Evolutionary conservation across 163 green algal genomes (phyloP).

Genomic region (Scenedesmus sp.): DNA sequence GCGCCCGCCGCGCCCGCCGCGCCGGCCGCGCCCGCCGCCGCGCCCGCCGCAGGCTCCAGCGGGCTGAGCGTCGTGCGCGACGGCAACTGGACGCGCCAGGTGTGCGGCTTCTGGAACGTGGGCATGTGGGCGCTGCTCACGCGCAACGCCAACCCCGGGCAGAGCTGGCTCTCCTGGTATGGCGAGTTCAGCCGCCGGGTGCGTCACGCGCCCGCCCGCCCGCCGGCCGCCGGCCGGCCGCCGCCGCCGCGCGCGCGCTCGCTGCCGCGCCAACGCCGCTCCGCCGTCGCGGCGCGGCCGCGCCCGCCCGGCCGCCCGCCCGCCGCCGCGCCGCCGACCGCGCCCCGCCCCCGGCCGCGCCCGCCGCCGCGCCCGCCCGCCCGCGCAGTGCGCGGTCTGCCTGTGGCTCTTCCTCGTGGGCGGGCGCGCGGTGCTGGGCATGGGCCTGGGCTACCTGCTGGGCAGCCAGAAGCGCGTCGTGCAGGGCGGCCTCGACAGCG

Average conservation of each 20-base stretch:
- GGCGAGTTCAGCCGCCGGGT: background rate
- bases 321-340: no score
- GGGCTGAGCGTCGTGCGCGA: conserved; percentile 12
- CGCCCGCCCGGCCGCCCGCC: no score
- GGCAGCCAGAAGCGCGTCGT: conserved; percentile 8
- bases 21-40: no score
- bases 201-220: no score
- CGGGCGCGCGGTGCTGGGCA: background rate
- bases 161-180: background rate
- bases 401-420: conserved; percentile 12
- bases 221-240: no score
- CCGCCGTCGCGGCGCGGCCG: no score
- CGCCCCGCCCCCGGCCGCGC: no score
- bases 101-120: conserved; percentile 40
- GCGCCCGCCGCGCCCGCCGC: no score
- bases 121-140: conserved; percentile 9
- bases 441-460: background rate
- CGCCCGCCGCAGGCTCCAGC: background rate
- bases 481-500: conserved; percentile 26
- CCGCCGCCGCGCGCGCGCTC: no score
- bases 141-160: background rate
- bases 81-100: conserved; percentile 21
- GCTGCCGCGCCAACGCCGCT: no score
- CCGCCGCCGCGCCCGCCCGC: no score
- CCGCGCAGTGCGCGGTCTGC: no score